Conservation (phyloP, 495 filamentous ascomycete species). For the Penicillium arizonense region DNA sequence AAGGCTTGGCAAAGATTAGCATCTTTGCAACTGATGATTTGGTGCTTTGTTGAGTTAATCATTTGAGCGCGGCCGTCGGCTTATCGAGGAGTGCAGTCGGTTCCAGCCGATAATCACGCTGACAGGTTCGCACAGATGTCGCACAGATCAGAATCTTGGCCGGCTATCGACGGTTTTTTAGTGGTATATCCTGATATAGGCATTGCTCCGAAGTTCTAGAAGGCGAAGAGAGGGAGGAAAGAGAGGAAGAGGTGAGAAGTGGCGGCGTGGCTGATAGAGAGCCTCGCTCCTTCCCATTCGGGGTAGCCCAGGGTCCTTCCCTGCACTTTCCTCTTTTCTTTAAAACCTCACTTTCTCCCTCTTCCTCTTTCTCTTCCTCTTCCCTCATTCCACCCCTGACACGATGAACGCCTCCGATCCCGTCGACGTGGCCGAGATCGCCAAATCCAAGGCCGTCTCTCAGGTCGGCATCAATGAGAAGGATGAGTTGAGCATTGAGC, state of each 20-base stretch:
- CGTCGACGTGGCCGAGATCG: slow-evolving; percentile 26
- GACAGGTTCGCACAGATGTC: background rate
- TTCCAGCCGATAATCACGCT: slow-evolving; percentile 5
- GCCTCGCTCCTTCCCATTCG: background rate
- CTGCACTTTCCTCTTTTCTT: background rate
- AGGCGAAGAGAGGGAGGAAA: background rate
- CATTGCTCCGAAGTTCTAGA: slow-evolving; percentile 9
- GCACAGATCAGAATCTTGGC: slow-evolving; percentile 3
- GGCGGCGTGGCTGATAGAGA: slow-evolving; percentile 1
- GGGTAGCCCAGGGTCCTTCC: background rate
- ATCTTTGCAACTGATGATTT: slow-evolving; percentile 2
- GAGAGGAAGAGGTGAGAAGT: background rate
- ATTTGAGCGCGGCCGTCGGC: background rate
- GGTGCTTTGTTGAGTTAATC: background rate
- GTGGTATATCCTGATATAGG: slow-evolving; percentile 7
- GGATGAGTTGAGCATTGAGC: slow-evolving; percentile 14
- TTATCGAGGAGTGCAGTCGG: background rate
- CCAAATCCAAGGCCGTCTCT: slow-evolving; percentile 22
- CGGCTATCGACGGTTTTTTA: slow-evolving; percentile 18
- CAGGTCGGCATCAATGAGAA: slow-evolving; percentile 20
- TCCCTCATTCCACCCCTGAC: background rate
- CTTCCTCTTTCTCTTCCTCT: background rate
- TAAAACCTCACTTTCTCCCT: background rate
- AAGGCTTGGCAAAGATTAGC: slow-evolving; percentile 12
- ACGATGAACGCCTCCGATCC: slow-evolving; percentile 35